Percentiles rank a stretch among this genome's conserved stretches.
phyloP scores from a whole-genome alignment of 257 asterid genomes.

The Leptodermis oblonga region DNA sequence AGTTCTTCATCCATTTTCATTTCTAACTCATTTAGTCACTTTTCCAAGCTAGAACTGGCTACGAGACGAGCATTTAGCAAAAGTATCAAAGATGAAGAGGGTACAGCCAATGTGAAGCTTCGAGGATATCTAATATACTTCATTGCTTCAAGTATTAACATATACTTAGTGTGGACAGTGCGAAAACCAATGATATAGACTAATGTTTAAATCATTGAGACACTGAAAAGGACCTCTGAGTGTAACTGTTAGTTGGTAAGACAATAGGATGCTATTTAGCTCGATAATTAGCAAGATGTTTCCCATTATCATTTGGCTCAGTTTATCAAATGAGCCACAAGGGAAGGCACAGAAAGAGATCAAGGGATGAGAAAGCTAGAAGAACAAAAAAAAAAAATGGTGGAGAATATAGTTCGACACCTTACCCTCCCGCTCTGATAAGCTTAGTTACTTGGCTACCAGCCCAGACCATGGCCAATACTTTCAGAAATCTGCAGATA shows the following conservation, averaged over 20 bases:
- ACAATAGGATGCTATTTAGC: neutral
- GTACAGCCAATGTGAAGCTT: neutral
- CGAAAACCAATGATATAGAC: neutral
- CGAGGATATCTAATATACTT: neutral
- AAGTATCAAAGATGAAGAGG: neutral
- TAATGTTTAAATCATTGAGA: neutral
- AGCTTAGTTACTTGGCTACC: constrained; percentile 97
- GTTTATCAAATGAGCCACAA: neutral
- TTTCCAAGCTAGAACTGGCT: neutral
- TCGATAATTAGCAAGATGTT: neutral
- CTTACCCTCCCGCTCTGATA: constrained; percentile 93
- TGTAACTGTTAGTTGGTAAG: neutral
- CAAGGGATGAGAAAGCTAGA: neutral
- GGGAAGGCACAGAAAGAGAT: neutral
- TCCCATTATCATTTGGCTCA: neutral
- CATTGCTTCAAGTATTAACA: neutral
- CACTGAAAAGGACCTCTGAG: neutral
- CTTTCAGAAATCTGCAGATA: constrained; percentile 73
- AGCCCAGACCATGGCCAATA: constrained; percentile 99
- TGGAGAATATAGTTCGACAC: constrained; percentile 13
- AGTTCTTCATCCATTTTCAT: neutral
- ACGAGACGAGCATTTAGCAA: neutral
- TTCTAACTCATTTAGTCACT: neutral
- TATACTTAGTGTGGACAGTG: too few relatives aligned
- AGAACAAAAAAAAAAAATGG: neutral